Evolutionary conservation across 139 green algal species (phyloP).

Genomic region (Chlorella sp.): DNA sequence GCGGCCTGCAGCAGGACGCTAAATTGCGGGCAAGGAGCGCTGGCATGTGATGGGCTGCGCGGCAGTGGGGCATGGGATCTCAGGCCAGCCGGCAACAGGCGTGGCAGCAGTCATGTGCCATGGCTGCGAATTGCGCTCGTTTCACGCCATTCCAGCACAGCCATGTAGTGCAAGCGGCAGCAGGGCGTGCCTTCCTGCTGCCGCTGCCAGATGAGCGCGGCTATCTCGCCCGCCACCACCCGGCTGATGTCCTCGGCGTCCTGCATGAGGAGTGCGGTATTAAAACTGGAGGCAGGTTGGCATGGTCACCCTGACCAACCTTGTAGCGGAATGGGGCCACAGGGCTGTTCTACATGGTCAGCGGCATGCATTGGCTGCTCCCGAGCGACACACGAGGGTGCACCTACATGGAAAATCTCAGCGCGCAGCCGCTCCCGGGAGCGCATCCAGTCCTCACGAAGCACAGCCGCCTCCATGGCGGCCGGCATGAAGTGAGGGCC

Average conservation of each 20-base stretch:
- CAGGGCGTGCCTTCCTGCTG: not conserved
- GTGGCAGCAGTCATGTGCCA: not conserved
- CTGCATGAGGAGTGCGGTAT: too few relatives aligned
- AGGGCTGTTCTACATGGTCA: too few relatives aligned
- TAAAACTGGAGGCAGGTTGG: too few relatives aligned
- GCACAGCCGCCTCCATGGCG: not conserved
- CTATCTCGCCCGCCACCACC: constrained; percentile 23
- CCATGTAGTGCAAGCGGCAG: too few relatives aligned
- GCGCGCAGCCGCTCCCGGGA: not conserved
- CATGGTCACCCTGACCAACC: too few relatives aligned
- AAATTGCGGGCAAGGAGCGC: too few relatives aligned
- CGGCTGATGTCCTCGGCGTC: constrained; percentile 29
- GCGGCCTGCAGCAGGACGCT: constrained; percentile 21
- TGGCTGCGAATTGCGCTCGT: too few relatives aligned
- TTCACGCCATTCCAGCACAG: too few relatives aligned
- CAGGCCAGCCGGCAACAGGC: not conserved
- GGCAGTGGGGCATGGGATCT: not conserved
- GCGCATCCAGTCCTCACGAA: not conserved
- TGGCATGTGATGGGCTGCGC: not conserved
- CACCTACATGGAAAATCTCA: not conserved
- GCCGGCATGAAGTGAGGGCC: too few relatives aligned
- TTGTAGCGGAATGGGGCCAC: too few relatives aligned
- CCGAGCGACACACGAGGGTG: not conserved
- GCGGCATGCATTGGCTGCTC: too few relatives aligned
- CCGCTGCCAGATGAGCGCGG: not conserved